Evolutionary conservation across 106 monocot species (phyloP).

Genomic region (Dactylorhiza incarnata): DNA sequence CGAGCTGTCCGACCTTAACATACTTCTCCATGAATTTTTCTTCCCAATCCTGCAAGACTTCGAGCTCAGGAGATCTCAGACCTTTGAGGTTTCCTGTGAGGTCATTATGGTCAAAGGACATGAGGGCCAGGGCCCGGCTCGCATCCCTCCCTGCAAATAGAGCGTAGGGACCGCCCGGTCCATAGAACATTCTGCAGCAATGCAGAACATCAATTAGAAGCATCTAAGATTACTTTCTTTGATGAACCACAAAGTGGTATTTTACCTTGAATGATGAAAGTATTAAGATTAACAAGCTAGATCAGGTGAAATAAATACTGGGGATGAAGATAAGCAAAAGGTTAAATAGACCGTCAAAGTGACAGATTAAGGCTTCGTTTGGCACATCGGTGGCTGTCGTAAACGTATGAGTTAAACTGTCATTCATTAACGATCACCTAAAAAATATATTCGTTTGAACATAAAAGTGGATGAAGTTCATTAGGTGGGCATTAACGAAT

Average conservation of each 20-base stretch:
- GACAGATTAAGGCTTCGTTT: too few species aligned
- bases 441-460: too few species aligned
- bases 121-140: constrained; percentile 68
- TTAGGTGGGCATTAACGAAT: too few species aligned
- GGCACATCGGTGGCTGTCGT: too few species aligned
- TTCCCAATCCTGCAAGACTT: constrained; percentile 82
- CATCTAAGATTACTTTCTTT: background rate
- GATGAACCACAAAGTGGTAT: background rate
- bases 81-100: constrained; percentile 64
- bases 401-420: too few species aligned
- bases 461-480: too few species aligned
- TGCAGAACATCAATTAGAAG: background rate
- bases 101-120: constrained; percentile 76
- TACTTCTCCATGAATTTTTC: constrained; percentile 83
- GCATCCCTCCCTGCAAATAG: constrained; percentile 89
- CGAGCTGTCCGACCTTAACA: constrained; percentile 66
- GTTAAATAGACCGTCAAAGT: too few species aligned
- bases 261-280: too few species aligned
- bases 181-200: constrained; percentile 72
- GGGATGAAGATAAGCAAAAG: too few species aligned
- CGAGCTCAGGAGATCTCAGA: constrained; percentile 42
- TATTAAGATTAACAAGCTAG: too few species aligned
- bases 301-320: too few species aligned
- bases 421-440: too few species aligned
- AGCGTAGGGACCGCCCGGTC: constrained; percentile 69